Evolutionary conservation across 2,329 filamentous ascomycete species (phyloP).

Genomic region (Magnaporthiopsis incrustans): DNA sequence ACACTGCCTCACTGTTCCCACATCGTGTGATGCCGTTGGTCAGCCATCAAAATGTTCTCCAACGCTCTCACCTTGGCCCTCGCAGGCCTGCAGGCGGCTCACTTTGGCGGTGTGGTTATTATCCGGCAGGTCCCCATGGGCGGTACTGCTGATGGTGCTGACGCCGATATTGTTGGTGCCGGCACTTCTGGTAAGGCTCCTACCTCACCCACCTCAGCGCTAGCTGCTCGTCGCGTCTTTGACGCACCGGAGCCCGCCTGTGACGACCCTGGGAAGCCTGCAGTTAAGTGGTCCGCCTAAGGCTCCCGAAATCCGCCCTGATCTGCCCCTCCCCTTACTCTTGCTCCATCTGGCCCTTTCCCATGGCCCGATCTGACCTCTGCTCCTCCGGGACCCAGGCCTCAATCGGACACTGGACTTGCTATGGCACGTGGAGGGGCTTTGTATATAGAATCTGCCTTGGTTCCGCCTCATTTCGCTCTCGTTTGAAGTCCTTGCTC

Average conservation of each 20-base stretch:
- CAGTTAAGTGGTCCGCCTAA: conserved; percentile 7
- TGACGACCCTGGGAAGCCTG: conserved; percentile 8
- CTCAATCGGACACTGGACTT: not conserved
- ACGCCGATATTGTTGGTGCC: not conserved
- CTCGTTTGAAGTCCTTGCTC: not conserved
- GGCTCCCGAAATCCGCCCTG: not conserved
- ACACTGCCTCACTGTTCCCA: not conserved
- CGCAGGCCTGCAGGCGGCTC: conserved; percentile 8
- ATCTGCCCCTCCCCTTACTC: no score
- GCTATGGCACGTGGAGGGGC: no score
- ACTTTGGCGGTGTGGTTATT: conserved; percentile 18
- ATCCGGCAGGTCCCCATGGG: not conserved
- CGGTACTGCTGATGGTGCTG: no score
- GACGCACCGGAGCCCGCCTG: not conserved
- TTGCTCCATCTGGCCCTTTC: not conserved
- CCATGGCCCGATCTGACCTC: not conserved
- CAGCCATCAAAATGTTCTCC: conserved; percentile 17
- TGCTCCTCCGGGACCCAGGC: not conserved
- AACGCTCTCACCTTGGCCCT: conserved; percentile 20
- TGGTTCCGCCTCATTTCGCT: not conserved
- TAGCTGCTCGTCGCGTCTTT: not conserved
- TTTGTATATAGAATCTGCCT: not conserved
- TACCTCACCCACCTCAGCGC: not conserved
- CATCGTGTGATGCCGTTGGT: not conserved
- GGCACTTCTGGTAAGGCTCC: no score